These are phyloP conservation scores for Phytophthora palmivora DNA, from an alignment of 352 stramenopile genomes.

Conservation along the genomic window DNA sequence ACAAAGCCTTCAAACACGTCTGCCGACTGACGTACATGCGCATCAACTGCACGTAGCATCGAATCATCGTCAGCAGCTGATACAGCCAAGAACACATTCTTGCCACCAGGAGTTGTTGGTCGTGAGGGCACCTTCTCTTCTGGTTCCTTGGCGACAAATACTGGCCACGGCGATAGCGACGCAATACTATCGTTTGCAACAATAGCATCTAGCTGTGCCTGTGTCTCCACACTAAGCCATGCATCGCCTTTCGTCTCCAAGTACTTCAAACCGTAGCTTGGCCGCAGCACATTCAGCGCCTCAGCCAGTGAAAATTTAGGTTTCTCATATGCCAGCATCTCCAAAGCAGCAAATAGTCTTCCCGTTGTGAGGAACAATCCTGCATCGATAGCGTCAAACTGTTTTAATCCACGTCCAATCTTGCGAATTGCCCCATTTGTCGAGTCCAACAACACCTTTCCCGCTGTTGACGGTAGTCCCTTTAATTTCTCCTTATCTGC, in stretches of 20 bases:
- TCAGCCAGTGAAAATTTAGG: slow-evolving; percentile 87
- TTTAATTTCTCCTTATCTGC: slow-evolving; percentile 65
- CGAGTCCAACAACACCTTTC: slow-evolving; percentile 69
- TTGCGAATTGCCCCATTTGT: slow-evolving; percentile 56
- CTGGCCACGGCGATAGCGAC: slow-evolving; percentile 72
- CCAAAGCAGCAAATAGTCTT: slow-evolving; percentile 78
- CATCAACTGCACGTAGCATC: slow-evolving; percentile 69
- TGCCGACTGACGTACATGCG: slow-evolving; percentile 48
- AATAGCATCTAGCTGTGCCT: slow-evolving; percentile 68
- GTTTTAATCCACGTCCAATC: slow-evolving; percentile 75
- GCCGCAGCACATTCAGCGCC: slow-evolving; percentile 81
- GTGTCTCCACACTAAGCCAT: slow-evolving; percentile 85
- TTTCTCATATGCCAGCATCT: slow-evolving; percentile 86
- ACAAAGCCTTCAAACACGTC: slow-evolving; percentile 85
- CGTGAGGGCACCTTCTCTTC: slow-evolving; percentile 12
- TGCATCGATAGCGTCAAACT: slow-evolving; percentile 81
- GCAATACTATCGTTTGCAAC: slow-evolving; percentile 64
- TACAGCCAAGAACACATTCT: slow-evolving; percentile 83
- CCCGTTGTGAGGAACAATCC: slow-evolving; percentile 78
- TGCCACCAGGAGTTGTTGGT: slow-evolving; percentile 38
- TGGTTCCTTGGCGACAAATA: slow-evolving; percentile 80
- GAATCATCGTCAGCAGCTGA: slow-evolving; percentile 82
- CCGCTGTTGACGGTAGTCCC: slow-evolving; percentile 67
- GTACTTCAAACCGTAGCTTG: slow-evolving; percentile 82
- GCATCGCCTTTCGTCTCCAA: slow-evolving; percentile 63